A percentile compares a stretch with the other conserved stretches of the same genome.
These are phyloP conservation scores for Moesziomyces parantarcticus DNA, from an alignment of 1,284 basidiomycete species.

Conservation along the genomic window DNA sequence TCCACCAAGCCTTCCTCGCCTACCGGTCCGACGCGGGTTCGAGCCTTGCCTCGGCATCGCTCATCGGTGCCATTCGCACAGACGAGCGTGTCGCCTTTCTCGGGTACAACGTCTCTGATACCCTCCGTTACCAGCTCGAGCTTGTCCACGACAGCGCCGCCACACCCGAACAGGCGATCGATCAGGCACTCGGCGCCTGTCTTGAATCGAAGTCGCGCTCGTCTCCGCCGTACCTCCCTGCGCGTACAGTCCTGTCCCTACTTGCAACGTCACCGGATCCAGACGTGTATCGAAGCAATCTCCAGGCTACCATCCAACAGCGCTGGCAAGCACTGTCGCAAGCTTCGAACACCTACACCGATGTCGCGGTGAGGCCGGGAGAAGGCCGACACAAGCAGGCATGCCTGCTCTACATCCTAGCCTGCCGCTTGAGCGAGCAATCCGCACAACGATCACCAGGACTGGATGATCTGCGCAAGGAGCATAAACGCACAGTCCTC, in stretches of 20 bases:
- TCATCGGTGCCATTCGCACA: slow-evolving; percentile 23
- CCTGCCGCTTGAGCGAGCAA: slow-evolving; percentile 6
- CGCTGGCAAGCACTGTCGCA: slow-evolving; percentile 10
- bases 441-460: neutral
- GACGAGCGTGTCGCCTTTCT: slow-evolving; percentile 35
- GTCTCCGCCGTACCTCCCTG: slow-evolving; percentile 10
- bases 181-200: slow-evolving; percentile 7
- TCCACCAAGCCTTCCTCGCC: slow-evolving; percentile 27
- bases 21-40: slow-evolving; percentile 11
- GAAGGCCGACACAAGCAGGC: neutral
- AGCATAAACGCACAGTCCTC: slow-evolving; percentile 1
- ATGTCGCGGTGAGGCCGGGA: neutral
- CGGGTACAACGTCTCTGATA: slow-evolving; percentile 36
- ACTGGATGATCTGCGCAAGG: neutral
- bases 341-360: neutral
- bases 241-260: slow-evolving; percentile 14
- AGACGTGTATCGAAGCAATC: slow-evolving; percentile 4
- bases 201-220: too few species aligned
- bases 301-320: slow-evolving; percentile 6
- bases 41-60: slow-evolving; percentile 1
- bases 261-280: slow-evolving; percentile 9
- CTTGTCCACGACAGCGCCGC: neutral
- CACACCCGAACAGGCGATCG: slow-evolving; percentile 1
- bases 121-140: slow-evolving; percentile 23
- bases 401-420: slow-evolving; percentile 22